Percentiles rank a stretch among this genome's conserved stretches.
These are phyloP conservation scores for Kokia cookei DNA, from an alignment of 441 rosid species.

Conservation along the genomic window DNA sequence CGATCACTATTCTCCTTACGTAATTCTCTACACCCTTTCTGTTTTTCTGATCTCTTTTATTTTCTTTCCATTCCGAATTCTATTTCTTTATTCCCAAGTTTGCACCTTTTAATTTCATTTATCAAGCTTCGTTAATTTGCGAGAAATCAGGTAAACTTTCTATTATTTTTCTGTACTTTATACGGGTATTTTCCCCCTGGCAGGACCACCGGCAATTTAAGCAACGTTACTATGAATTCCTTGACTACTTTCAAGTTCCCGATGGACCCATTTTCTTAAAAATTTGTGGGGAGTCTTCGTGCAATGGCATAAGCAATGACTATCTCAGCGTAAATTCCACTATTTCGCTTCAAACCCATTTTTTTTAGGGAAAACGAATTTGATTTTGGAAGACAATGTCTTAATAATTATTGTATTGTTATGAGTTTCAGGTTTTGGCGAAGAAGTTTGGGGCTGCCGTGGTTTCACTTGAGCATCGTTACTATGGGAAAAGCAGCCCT, in stretches of 20 bases:
- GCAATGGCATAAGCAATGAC: constrained; percentile 73
- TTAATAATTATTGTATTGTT: background rate
- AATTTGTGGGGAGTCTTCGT: constrained; percentile 77
- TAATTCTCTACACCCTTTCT: constrained; percentile 15
- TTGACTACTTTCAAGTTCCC: constrained; percentile 53
- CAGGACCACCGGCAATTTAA: constrained; percentile 70
- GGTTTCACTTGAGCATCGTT: constrained; percentile 93
- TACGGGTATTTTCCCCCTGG: background rate
- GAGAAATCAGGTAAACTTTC: too few relatives aligned
- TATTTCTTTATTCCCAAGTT: too few relatives aligned
- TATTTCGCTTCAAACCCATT: background rate
- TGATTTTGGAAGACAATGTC: background rate
- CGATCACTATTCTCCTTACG: constrained; percentile 74
- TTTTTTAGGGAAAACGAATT: background rate
- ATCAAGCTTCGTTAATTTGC: background rate
- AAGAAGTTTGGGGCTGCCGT: constrained; percentile 95
- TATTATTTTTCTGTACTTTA: too few relatives aligned
- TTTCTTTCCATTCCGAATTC: background rate
- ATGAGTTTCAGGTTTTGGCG: constrained; percentile 55
- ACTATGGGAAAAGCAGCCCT: constrained; percentile 94
- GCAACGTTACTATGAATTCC: constrained; percentile 81
- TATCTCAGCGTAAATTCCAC: constrained; percentile 49
- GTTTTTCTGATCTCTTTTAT: background rate
- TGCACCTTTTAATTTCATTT: too few relatives aligned
- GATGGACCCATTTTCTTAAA: constrained; percentile 78